These are phyloP conservation scores for Saccharomycopsis lassenensis DNA, from an alignment of 805 yeast species.

Conservation along the genomic window DNA sequence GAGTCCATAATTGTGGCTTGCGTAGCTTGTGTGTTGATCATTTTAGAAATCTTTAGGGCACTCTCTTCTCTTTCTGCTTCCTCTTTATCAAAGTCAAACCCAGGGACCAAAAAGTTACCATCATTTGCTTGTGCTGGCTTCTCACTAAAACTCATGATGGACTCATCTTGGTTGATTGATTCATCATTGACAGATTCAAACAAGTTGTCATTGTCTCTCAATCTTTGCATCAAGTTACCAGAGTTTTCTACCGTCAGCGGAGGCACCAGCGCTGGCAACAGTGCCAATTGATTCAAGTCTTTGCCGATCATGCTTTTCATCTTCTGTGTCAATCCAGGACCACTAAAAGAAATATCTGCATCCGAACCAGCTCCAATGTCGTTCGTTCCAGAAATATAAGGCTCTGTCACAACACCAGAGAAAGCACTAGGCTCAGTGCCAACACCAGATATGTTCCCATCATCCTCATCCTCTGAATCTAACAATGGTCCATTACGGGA, in stretches of 20 bases:
- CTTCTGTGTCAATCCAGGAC: constrained; percentile 20
- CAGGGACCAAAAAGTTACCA: constrained; percentile 13
- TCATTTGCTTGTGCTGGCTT: constrained; percentile 1
- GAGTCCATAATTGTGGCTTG: no score
- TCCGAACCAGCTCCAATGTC: constrained; percentile 9
- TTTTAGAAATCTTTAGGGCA: not conserved
- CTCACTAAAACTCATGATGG: not conserved
- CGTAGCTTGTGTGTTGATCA: not conserved
- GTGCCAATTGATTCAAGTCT: not conserved
- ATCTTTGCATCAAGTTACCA: constrained; percentile 8
- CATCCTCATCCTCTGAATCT: constrained; percentile 1
- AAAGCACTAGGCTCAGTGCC: not conserved
- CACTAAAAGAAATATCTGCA: no score
- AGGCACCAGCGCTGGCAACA: not conserved
- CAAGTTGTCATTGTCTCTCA: constrained; percentile 10
- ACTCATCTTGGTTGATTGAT: not conserved
- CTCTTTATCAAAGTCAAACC: constrained; percentile 13
- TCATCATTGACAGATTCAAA: not conserved
- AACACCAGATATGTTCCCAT: not conserved
- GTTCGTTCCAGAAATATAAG: constrained; percentile 7
- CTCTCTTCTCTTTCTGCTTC: constrained; percentile 1
- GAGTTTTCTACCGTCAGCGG: constrained; percentile 1
- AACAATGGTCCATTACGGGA: not conserved
- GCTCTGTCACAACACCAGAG: not conserved
- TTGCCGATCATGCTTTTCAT: constrained; percentile 12